Evolutionary conservation across 2,329 filamentous ascomycete species (phyloP).

Genomic region (Aquanectria penicillioides): DNA sequence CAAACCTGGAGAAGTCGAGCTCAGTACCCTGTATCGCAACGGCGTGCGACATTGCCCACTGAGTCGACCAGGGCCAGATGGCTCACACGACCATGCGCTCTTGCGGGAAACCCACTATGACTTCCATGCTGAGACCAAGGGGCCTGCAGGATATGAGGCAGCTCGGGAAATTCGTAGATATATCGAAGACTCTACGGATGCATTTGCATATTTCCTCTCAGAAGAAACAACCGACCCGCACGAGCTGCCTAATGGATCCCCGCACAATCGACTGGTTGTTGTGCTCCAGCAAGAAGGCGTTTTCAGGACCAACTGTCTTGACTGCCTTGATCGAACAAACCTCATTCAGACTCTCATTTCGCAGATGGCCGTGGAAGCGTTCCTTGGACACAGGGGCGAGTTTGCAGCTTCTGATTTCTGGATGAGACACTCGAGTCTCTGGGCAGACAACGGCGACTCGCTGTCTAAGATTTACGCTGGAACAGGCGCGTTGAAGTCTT

Average conservation of each 20-base stretch:
- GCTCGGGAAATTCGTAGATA: conserved; percentile 84
- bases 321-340: conserved; percentile 96
- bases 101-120: conserved; percentile 89
- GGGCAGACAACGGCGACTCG: conserved; percentile 97
- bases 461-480: conserved; percentile 96
- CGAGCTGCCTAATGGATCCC: conserved; percentile 50
- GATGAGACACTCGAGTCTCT: conserved; percentile 90
- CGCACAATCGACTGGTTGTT: conserved; percentile 64
- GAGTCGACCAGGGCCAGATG: conserved; percentile 66
- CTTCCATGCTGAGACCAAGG: conserved; percentile 94
- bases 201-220: conserved; percentile 91
- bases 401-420: conserved; percentile 83
- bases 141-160: conserved; percentile 86
- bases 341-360: conserved; percentile 96
- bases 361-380: conserved; percentile 89
- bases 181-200: conserved; percentile 81
- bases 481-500: conserved; percentile 94
- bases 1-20: conserved; percentile 85
- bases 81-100: conserved; percentile 74
- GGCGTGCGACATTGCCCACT: conserved; percentile 81
- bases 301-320: conserved; percentile 94
- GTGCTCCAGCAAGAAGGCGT: conserved; percentile 94
- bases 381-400: conserved; percentile 78
- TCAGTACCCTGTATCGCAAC: conserved; percentile 81
- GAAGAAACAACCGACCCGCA: conserved; percentile 72